A percentile compares a stretch with the other conserved stretches of the same genome.
Conservation (phyloP, 305 asterid genomes). For the Rubia peregrina region DNA sequence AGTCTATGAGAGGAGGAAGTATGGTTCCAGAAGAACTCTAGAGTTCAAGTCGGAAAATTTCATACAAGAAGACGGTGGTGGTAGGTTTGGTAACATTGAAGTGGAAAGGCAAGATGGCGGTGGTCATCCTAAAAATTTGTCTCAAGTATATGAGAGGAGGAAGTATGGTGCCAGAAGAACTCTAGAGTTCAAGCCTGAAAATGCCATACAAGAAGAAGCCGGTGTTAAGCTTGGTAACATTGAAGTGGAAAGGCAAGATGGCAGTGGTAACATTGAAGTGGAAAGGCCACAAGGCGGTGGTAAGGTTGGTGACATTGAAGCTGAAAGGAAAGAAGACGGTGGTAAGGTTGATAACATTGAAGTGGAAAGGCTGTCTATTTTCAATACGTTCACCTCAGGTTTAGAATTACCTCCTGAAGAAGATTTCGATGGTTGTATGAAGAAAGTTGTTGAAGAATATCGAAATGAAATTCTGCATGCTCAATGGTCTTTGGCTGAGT, state of each 20-base stretch:
- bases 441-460: neutral
- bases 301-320: no score
- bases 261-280: no score
- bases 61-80: neutral
- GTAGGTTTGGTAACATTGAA: neutral
- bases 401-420: neutral
- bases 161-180: no score
- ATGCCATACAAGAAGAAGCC: no score
- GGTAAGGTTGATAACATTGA: neutral
- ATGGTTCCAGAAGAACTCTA: neutral
- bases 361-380: neutral
- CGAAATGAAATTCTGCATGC: constrained; percentile 5
- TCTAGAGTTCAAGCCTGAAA: no score
- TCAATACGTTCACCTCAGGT: neutral
- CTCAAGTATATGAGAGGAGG: no score
- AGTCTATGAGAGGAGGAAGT: no score
- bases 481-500: neutral
- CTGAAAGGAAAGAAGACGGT: no score
- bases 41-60: neutral
- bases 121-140: no score
- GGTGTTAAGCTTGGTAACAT: neutral
- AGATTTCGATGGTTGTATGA: constrained; percentile 3
- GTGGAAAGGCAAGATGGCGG: neutral
- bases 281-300: no score
- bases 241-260: neutral